Evolutionary conservation across 1,139 yeast species (phyloP), one percentile per base, ranked within the genome.

Genomic region (Hemisphaericaspora xylofermentans): DNA sequence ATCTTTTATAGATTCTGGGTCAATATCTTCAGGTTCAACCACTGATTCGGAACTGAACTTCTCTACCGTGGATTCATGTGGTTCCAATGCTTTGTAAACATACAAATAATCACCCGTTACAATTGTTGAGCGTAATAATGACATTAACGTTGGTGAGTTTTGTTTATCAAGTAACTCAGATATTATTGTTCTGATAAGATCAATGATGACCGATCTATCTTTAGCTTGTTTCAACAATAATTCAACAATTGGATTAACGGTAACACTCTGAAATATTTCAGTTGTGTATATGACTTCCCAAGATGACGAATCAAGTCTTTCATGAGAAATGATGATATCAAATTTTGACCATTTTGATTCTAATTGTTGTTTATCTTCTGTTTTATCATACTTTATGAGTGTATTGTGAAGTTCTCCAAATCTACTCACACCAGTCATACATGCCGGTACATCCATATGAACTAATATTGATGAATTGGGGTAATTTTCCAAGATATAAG

Each of bases 351-450:
- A 83, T 9, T 69, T 51, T 1, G 54, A 51, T 12, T 54, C 49
- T 32, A 82, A 59, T 4, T 54, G 60, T 0, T 52, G 53, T 1
- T 51, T 50, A 36, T 73, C 67, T 57, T 91, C 97, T 0, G 91
- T 78, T 56, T 84, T 88, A 60, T 89, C 96, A 57, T 88, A 91
- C 1, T 53, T 61, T n/a, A 85, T 60, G 16, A 58, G 52, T 19
- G 63, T 54, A 26, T 57, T 51, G 22, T 73, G 71, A 12, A 81
- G 52, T 54, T 87, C 83, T 1, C 84, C 84, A 61, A 91, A 91
- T 42, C 80, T 68, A 3, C 89, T 78, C 6, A 83, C 84, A 6
- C 98, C 98, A 1, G 91, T 79, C 95, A 88, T 88, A 57, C 96
- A 87, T 2, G 94, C 75, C 0, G 87, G 80, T 2, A 83, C 83